These are phyloP conservation scores for Balakata baccata DNA, from an alignment of 345 rosid species.

Conservation along the genomic window DNA sequence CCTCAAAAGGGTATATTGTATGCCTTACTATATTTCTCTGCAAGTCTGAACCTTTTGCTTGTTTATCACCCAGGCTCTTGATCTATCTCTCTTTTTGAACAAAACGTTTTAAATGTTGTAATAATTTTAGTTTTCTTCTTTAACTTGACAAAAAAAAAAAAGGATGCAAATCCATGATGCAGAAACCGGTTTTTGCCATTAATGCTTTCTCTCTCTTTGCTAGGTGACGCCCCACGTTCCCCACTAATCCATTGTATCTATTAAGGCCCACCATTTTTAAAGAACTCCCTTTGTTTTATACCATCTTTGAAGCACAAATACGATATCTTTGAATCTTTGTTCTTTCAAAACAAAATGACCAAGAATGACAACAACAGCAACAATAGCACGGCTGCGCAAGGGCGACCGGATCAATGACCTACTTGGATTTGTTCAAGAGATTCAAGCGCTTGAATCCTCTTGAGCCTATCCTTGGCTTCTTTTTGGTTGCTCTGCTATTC, in stretches of 20 bases:
- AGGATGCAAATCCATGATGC: too few relatives aligned
- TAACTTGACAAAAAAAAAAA: slow-evolving; percentile 8
- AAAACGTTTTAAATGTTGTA: slow-evolving; percentile 6
- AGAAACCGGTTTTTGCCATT: slow-evolving; percentile 1
- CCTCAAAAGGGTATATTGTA: not conserved
- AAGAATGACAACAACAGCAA: not conserved
- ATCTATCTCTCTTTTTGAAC: not conserved
- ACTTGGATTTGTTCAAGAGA: slow-evolving; percentile 36
- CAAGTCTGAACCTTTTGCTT: not conserved
- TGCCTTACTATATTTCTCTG: not conserved
- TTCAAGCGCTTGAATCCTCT: slow-evolving; percentile 45
- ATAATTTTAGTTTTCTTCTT: not conserved
- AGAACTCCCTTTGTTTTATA: not conserved
- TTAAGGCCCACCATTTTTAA: not conserved
- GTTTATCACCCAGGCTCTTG: not conserved
- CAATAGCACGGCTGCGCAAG: not conserved
- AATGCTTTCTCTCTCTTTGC: not conserved
- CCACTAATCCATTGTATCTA: not conserved
- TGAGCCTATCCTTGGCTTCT: slow-evolving; percentile 48
- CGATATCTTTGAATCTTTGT: not conserved
- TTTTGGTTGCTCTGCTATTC: slow-evolving; percentile 37
- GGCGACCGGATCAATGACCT: slow-evolving; percentile 26
- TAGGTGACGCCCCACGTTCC: not conserved
- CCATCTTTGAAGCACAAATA: not conserved
- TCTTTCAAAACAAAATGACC: not conserved